Conservation (phyloP, 495 filamentous ascomycete species). For the Penicillium pulvis region DNA sequence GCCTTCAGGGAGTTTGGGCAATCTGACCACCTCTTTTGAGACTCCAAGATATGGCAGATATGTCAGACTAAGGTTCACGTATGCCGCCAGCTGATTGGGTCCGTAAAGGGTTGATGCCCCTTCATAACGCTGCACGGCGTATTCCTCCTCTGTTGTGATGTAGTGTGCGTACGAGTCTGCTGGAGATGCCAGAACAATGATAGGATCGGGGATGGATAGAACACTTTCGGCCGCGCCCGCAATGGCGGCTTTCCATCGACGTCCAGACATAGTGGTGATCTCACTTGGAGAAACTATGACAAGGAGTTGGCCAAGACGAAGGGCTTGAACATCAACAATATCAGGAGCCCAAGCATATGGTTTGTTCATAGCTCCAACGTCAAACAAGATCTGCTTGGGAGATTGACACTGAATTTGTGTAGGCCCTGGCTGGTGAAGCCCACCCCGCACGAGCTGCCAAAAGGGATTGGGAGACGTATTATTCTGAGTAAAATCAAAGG, state of each 20-base stretch:
- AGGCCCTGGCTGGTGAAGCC: conserved; percentile 69
- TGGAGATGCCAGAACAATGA: conserved; percentile 86
- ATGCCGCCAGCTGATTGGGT: conserved; percentile 85
- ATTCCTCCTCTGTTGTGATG: conserved; percentile 90
- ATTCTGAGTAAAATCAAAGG: conserved; percentile 93
- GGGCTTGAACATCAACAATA: conserved; percentile 86
- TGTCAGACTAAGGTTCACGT: conserved; percentile 79
- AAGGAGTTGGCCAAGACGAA: conserved; percentile 84
- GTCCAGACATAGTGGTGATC: conserved; percentile 91
- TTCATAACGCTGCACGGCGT: conserved; percentile 87
- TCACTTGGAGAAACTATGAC: conserved; percentile 89
- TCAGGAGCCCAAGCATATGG: conserved; percentile 93
- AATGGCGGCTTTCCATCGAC: conserved; percentile 87
- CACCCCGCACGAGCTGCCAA: conserved; percentile 73
- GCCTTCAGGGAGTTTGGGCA: conserved; percentile 53
- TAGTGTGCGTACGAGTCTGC: conserved; percentile 97
- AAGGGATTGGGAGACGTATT: conserved; percentile 72
- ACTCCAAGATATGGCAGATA: conserved; percentile 67
- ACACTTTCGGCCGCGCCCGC: conserved; percentile 51
- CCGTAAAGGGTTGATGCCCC: conserved; percentile 94
- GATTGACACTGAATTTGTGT: conserved; percentile 76
- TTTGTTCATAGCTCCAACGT: conserved; percentile 75
- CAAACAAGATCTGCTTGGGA: conserved; percentile 84
- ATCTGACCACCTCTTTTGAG: conserved; percentile 40
- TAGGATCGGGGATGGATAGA: conserved; percentile 55